phyloP scores from a whole-genome alignment of 441 rosid genomes.

The Eruca vesicaria region DNA sequence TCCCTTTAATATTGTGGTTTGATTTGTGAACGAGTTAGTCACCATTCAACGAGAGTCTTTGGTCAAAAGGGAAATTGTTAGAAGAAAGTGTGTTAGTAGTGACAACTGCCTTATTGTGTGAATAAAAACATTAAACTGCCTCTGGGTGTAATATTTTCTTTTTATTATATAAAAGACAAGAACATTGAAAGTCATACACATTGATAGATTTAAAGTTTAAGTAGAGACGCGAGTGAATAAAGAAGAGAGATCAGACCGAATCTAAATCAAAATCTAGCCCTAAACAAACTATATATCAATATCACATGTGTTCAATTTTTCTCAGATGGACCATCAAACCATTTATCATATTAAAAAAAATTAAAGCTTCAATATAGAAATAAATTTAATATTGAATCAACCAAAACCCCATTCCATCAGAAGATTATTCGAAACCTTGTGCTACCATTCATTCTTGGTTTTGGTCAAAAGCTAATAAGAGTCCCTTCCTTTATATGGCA shows the following conservation, averaged over 20 bases:
- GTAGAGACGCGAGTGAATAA: not conserved
- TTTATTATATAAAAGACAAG: not conserved
- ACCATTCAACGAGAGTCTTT: no score
- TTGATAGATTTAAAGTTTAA: not conserved
- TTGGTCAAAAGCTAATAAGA: constrained; percentile 27
- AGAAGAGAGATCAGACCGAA: constrained; percentile 16
- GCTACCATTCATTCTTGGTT: constrained; percentile 16
- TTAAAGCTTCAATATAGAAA: constrained; percentile 3
- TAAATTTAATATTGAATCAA: not conserved
- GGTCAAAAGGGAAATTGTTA: no score
- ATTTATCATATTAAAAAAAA: not conserved
- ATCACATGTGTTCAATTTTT: constrained; percentile 18
- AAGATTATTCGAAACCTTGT: constrained; percentile 19
- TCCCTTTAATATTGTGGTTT: no score
- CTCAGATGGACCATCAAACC: constrained; percentile 4
- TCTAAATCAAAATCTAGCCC: not conserved
- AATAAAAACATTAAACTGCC: no score
- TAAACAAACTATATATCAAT: constrained; percentile 11
- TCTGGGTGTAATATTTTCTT: no score
- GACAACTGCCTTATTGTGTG: no score
- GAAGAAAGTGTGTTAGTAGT: no score
- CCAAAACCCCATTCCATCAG: not conserved
- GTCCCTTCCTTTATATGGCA: constrained; percentile 32
- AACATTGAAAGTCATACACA: not conserved
- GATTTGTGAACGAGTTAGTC: no score